Evolutionary conservation across 805 yeast species (phyloP).

Genomic region (Nakazawaea wickerhamii): DNA sequence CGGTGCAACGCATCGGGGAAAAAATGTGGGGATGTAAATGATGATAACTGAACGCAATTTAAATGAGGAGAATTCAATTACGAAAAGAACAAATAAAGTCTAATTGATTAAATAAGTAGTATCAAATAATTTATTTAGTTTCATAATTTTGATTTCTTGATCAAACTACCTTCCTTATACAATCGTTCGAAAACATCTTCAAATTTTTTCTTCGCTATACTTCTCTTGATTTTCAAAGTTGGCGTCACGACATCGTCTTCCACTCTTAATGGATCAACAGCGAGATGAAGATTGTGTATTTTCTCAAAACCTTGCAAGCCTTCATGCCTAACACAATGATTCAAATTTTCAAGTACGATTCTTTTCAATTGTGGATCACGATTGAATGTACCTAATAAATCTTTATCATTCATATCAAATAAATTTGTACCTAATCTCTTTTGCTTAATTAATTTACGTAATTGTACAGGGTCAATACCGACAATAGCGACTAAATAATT

Average conservation of each 20-base stretch:
- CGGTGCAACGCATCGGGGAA: not conserved
- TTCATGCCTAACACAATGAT: slow-evolving; percentile 27
- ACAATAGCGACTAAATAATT: slow-evolving; percentile 53
- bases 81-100: not conserved
- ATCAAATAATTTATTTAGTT: not conserved
- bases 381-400: slow-evolving; percentile 3
- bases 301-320: slow-evolving; percentile 60
- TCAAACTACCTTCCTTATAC: slow-evolving; percentile 16
- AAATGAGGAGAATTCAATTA: not conserved
- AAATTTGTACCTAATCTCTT: not conserved
- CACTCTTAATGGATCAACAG: slow-evolving; percentile 55
- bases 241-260: slow-evolving; percentile 64
- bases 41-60: not conserved
- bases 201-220: slow-evolving; percentile 13
- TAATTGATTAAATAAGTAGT: no score
- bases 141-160: slow-evolving; percentile 11
- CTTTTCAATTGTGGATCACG: slow-evolving; percentile 18
- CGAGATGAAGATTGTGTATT: slow-evolving; percentile 47
- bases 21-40: not conserved
- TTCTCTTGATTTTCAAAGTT: slow-evolving; percentile 44
- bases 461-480: slow-evolving; percentile 48
- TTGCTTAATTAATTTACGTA: not conserved
- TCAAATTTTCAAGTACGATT: slow-evolving; percentile 32
- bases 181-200: slow-evolving; percentile 6
- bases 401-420: not conserved